Conservation (phyloP, 768 basidiomycete genomes). For the Suillus sp. region DNA sequence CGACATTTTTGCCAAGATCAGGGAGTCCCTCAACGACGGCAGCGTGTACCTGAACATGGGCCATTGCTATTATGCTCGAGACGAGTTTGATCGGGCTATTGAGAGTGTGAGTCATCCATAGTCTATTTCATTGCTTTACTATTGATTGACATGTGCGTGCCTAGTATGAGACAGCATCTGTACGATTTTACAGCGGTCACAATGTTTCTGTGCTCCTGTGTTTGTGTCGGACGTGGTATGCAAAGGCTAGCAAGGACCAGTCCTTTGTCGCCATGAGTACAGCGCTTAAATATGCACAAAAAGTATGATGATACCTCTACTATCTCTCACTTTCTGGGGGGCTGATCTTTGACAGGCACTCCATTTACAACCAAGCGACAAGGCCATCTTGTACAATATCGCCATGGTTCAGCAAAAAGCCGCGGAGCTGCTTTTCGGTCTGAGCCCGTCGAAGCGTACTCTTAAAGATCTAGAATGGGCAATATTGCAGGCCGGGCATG, state of each 20-base stretch:
- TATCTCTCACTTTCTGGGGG: background rate
- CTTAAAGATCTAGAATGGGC: constrained; percentile 78
- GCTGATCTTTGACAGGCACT: constrained; percentile 58
- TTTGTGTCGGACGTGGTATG: constrained; percentile 91
- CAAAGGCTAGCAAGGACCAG: constrained; percentile 89
- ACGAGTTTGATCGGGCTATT: constrained; percentile 94
- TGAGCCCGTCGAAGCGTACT: constrained; percentile 74
- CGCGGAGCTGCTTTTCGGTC: constrained; percentile 81
- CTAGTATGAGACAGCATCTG: constrained; percentile 92
- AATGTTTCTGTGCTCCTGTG: constrained; percentile 80
- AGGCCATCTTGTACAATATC: constrained; percentile 91
- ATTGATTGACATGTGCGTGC: background rate
- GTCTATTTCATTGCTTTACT: background rate
- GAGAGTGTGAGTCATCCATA: constrained; percentile 70
- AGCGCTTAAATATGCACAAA: constrained; percentile 83
- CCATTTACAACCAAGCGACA: constrained; percentile 83
- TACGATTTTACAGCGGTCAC: constrained; percentile 71
- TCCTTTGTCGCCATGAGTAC: constrained; percentile 79
- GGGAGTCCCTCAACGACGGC: constrained; percentile 80
- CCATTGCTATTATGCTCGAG: constrained; percentile 89
- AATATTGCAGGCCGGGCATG: constrained; percentile 79
- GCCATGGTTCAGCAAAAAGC: constrained; percentile 99
- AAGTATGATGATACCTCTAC: constrained; percentile 44
- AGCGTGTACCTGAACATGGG: constrained; percentile 96
- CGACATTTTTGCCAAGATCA: constrained; percentile 86